Evolutionary conservation across 345 rosid genomes (phyloP), one percentile per base, ranked within the genome.

Genomic region (Bruguiera parviflora): DNA sequence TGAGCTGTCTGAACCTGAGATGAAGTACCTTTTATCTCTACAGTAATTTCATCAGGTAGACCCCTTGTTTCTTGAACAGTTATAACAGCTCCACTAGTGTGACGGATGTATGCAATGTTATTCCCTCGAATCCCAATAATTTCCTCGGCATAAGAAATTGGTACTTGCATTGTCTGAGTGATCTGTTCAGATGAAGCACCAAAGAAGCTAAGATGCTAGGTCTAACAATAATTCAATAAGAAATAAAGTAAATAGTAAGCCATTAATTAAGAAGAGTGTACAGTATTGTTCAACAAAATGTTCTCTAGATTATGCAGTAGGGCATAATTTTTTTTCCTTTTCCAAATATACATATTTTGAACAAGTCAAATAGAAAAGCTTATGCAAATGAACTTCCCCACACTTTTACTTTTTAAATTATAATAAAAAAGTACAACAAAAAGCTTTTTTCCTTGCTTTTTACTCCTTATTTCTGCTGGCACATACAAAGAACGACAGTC

Each of bases 161-260:
- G 96, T 68, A 91, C 82, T 86, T 87, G 92, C 91, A 91, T 86
- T 18, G 89, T 91, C 71, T 87, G 92, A 62, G 92, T 82, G 64
- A 91, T 68, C 97, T 91, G 77, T 64, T 28, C 59, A 51, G 4
- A 18, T 47, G 56, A 51, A 51, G 58, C 57, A 51, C 5, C 39
- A 28, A 21, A 62, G 29, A 21, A 27, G 43, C 35, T 10, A 16
- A 5, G 33, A 67, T 56, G 22, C 29, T 29, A 11, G 49, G 49
- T 15, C 13, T 56, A 56, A 56, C 19, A 15, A 55, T 55, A 22
- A n/a, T 43, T 43, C 28, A 56, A 27, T 56, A 11, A 56, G 58
- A 56, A 56, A 56, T 25, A 24, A 4, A 56, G 59, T 56, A 27
- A 27, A 56, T 4, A 24, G 4, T 4, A 7, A 20, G 31, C 25